Evolutionary conservation across 2,329 filamentous ascomycete genomes (phyloP), one percentile per base, ranked within the genome.

Genomic region (Alternaria burnsii): DNA sequence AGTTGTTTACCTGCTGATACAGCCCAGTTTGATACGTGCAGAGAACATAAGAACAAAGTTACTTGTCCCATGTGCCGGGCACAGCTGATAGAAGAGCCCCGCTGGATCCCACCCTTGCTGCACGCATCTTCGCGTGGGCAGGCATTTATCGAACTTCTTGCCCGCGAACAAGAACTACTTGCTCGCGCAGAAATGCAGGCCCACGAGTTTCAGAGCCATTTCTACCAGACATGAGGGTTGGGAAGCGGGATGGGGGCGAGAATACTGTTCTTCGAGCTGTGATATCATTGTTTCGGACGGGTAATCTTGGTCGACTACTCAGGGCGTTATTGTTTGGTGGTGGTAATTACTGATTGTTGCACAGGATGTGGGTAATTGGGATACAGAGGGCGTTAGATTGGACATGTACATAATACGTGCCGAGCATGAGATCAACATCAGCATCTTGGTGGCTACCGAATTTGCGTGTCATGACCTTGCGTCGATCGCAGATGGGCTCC

Each of bases 1-100:
- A n/a, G n/a, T 20, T n/a, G 10, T 20, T 52, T 46, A 41, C 16
- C 18, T 56, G 58, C 58, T 60, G 36, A 36, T 14, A 28, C 20
- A 44, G 26, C 14, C 20, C 41, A 60, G 58, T 52, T 60, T 53
- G 71, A 77, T 10, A 77, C 76, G 4, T 77, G 76, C 63, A 72
- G 69, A 58, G 71, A 55, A 34, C 70, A 76, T 62, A 78, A 76
- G 62, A 76, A 76, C 62, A 77, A 77, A 58, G 68, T 78, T 14
- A 76, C 75, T 1, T 78, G 76, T 61, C 76, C 76, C 7, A 78
- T 76, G 75, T 78, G 76, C 58, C 73, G 76, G 18, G 74, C 73
- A 58, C 59, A 71, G 14, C 65, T 78, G 40, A 66, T 76, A 26
- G 69, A 76, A 34, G 67, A 70, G 11, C 48, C 59, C 20, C 66